Evolutionary conservation across 768 basidiomycete genomes (phyloP).

Genomic region (Galerina marginata): DNA sequence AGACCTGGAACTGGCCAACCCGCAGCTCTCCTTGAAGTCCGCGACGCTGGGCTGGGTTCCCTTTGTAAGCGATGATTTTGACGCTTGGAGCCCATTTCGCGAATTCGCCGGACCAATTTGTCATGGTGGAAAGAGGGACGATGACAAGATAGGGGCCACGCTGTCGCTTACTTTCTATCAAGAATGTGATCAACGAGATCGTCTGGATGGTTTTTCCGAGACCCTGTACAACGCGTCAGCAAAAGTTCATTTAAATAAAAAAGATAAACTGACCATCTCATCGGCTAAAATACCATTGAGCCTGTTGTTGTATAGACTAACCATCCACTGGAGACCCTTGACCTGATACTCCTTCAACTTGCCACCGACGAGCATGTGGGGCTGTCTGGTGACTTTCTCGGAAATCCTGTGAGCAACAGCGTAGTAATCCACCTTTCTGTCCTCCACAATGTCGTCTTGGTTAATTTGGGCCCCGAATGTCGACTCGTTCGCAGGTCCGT

Average conservation of each 20-base stretch:
- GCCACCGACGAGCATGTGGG: conserved; percentile 79
- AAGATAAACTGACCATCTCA: conserved; percentile 71
- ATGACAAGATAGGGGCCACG: conserved; percentile 96
- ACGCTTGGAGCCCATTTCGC: conserved; percentile 95
- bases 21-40: conserved; percentile 79
- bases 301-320: conserved; percentile 94
- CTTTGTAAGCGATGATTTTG: conserved; percentile 85
- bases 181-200: conserved; percentile 92
- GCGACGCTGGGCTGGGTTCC: conserved; percentile 84
- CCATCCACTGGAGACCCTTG: conserved; percentile 98
- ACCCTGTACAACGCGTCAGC: conserved; percentile 58
- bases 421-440: conserved; percentile 92
- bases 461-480: conserved; percentile 87
- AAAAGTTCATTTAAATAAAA: conserved; percentile 5
- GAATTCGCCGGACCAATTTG: conserved; percentile 96
- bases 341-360: conserved; percentile 94
- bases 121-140: conserved; percentile 95
- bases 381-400: conserved; percentile 82
- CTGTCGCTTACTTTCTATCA: conserved; percentile 89
- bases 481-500: conserved; percentile 80
- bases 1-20: conserved; percentile 84
- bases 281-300: conserved; percentile 95
- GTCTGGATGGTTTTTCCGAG: conserved; percentile 96
- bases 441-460: conserved; percentile 65
- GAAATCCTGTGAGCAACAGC: conserved; percentile 92